phyloP scores from a whole-genome alignment of 2,329 filamentous ascomycete genomes.

The Colletotrichum sp. region DNA sequence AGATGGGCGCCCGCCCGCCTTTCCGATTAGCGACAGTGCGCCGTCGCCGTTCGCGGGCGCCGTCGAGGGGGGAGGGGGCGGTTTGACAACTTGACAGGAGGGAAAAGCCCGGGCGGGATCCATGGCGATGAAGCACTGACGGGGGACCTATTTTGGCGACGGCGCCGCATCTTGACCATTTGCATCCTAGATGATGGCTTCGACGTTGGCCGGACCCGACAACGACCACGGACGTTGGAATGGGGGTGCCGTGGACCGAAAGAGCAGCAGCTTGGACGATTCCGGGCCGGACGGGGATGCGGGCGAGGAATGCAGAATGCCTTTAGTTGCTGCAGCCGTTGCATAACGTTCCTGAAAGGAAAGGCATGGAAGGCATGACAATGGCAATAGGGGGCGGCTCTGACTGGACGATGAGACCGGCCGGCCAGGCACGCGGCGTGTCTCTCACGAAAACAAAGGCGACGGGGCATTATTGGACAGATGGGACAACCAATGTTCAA shows the following conservation, averaged over 20 bases:
- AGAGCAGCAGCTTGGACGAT: background rate
- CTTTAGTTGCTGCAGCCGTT: background rate
- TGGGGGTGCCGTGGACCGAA: background rate
- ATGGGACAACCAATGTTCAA: background rate
- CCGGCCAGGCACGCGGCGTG: background rate
- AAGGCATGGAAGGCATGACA: background rate
- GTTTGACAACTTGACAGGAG: slow-evolving; percentile 11
- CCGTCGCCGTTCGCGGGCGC: background rate
- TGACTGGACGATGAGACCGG: background rate
- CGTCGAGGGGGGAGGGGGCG: background rate
- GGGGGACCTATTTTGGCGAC: background rate
- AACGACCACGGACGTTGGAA: slow-evolving; percentile 3
- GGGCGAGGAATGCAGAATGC: background rate
- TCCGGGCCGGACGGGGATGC: background rate
- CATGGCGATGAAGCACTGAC: background rate
- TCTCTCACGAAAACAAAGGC: background rate
- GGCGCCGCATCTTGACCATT: background rate
- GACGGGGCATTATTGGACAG: background rate
- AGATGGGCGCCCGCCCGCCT: background rate
- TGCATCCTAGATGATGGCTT: background rate
- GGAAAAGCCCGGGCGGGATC: background rate
- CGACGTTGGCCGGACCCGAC: background rate
- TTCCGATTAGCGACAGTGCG: slow-evolving; percentile 12
- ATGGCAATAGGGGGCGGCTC: background rate
- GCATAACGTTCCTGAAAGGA: background rate